Evolutionary conservation across 768 basidiomycete genomes (phyloP).

Genomic region (Termitomyces bulborhizus): DNA sequence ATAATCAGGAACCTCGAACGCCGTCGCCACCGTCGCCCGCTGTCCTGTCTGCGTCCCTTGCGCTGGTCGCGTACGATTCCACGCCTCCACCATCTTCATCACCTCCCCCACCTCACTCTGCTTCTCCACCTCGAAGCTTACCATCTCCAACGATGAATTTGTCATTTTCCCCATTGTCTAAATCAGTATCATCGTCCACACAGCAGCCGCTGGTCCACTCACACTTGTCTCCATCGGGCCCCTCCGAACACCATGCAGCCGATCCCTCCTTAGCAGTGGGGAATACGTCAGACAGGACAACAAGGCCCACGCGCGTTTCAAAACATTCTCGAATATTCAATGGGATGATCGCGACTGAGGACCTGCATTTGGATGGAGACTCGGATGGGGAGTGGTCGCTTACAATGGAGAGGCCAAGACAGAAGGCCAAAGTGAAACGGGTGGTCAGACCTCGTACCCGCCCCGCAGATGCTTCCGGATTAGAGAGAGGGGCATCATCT

Average conservation of each 20-base stretch:
- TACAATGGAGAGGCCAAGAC: neutral
- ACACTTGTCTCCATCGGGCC: neutral
- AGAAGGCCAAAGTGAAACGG: neutral
- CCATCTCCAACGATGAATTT: neutral
- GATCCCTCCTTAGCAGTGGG: neutral
- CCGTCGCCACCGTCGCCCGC: neutral
- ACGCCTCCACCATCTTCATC: neutral
- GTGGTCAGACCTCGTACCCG: neutral
- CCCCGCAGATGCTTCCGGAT: neutral
- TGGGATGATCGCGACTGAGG: neutral
- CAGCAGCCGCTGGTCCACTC: neutral
- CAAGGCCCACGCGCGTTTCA: neutral
- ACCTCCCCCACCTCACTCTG: neutral
- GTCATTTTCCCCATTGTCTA: neutral
- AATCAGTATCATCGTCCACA: too few relatives aligned
- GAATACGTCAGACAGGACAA: neutral
- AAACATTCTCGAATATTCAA: neutral
- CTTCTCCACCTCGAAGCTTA: neutral
- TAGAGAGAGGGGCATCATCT: neutral
- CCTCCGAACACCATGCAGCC: neutral
- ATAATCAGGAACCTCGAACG: neutral
- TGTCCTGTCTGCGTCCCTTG: neutral
- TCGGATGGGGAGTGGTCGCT: slow-evolving; percentile 6
- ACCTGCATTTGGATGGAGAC: neutral
- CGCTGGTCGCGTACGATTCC: neutral